Base-by-base conservation (phyloP, 768 basidiomycete genomes). In the Ramaria rubella region DNA sequence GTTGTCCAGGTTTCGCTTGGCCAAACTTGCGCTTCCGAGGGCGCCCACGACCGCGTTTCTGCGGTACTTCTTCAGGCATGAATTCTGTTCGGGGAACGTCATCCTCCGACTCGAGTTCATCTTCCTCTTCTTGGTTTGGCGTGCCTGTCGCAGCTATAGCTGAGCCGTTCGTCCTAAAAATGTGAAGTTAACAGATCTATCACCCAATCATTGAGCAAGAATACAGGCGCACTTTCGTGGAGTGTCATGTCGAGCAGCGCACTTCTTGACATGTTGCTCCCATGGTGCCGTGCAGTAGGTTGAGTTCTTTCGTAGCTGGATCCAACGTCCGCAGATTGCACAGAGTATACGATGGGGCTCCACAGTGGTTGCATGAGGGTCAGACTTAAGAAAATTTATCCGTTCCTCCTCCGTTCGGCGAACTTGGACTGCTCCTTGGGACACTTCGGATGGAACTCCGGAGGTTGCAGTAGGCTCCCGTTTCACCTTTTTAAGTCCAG, bases 271-370 rank as follows among this genome's bases (percentile, higher is more conserved):
- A 38, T 56, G 55, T 29, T 46, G 55, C 27, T 48, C 46, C 55
- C 55, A 56, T 17, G 55, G 55, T 14, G 55, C 55, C 21, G 55
- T 56, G 31, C 55, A 56, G 43, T 56, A 56, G 12, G 55, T 56
- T n/a, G 55, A 56, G 26, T 56, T 62, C 29, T 90, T 87, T 50
- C 88, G 68, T 26, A 87, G 71, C 48, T 70, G 74, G 55, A 89
- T 74, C 85, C 85, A 87, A 57, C 75, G 80, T 52, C 78, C 69
- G 64, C 87, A 90, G 31, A 71, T 74, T 60, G 75, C 77, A 66
- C 87, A 90, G 49, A 78, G 69, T n/a, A 80, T 80, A 54, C 75
- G 73, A 49, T 79, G 70, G 2, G 77, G 71, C 61, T 80, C 73
- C 17, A 82, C 71, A 50, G 74, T 76, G 50, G 77, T 77, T 5